Percentiles rank a stretch among this genome's conserved stretches.
phyloP scores from a whole-genome alignment of 306 rosid species.

The Rosa persica region DNA sequence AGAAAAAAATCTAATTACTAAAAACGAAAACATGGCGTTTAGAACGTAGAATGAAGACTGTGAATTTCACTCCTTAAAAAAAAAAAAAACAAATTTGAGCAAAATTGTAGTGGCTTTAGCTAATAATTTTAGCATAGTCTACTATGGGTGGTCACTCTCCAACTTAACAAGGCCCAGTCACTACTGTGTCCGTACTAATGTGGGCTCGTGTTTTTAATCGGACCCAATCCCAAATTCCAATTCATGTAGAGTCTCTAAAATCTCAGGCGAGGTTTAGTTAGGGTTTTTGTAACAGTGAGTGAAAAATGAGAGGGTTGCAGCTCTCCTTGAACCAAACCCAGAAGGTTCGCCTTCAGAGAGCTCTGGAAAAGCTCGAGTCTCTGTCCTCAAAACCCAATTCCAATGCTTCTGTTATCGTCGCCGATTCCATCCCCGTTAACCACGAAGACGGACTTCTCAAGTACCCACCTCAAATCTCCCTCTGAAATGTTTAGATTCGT shows the following conservation, averaged over 20 bases:
- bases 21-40: too few relatives aligned
- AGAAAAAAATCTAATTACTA: too few relatives aligned
- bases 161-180: neutral
- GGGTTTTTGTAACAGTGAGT: neutral
- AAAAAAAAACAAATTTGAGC: too few relatives aligned
- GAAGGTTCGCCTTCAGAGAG: slow-evolving; percentile 77
- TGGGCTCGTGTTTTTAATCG: neutral
- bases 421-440: slow-evolving; percentile 78
- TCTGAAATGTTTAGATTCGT: neutral
- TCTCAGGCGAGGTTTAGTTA: slow-evolving; percentile 9
- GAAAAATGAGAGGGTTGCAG: slow-evolving; percentile 36
- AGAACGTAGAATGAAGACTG: too few relatives aligned
- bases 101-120: too few relatives aligned
- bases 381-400: slow-evolving; percentile 63
- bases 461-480: slow-evolving; percentile 12
- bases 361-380: slow-evolving; percentile 60
- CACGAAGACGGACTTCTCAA: slow-evolving; percentile 67
- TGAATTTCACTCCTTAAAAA: too few relatives aligned
- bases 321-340: slow-evolving; percentile 75
- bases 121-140: too few relatives aligned
- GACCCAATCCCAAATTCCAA: neutral
- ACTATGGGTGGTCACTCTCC: too few relatives aligned
- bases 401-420: slow-evolving; percentile 73
- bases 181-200: neutral
- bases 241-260: neutral